Conservation (phyloP, 2,329 filamentous ascomycete genomes). For the Domatiomyces catenatus region DNA sequence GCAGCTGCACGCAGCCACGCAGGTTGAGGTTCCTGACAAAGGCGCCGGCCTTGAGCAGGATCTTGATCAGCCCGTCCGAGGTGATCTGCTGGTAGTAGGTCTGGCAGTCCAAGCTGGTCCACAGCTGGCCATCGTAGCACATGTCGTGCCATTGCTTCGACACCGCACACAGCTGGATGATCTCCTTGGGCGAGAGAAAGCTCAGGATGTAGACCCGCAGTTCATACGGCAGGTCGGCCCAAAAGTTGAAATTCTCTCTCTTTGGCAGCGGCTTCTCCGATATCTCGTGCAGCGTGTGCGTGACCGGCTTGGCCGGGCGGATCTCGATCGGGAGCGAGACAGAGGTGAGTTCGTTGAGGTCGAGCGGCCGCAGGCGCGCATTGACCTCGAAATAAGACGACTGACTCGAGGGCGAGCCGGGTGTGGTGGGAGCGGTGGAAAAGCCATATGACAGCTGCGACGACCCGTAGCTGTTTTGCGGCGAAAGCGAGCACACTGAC, state of each 20-base stretch:
- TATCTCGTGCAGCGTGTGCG: slow-evolving; percentile 12
- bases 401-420: slow-evolving; percentile 31
- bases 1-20: slow-evolving; percentile 75
- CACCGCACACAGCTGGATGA: slow-evolving; percentile 62
- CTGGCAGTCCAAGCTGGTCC: slow-evolving; percentile 69
- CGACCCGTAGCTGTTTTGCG: slow-evolving; percentile 30
- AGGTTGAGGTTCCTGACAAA: slow-evolving; percentile 87
- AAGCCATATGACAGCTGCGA: slow-evolving; percentile 42
- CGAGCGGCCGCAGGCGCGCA: slow-evolving; percentile 40
- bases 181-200: slow-evolving; percentile 62
- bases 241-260: slow-evolving; percentile 47
- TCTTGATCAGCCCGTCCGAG: slow-evolving; percentile 64
- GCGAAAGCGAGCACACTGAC: slow-evolving; percentile 39
- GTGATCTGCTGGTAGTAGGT: slow-evolving; percentile 81
- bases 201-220: slow-evolving; percentile 63
- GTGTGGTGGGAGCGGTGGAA: slow-evolving; percentile 40
- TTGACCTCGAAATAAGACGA: slow-evolving; percentile 37
- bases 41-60: slow-evolving; percentile 70
- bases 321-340: slow-evolving; percentile 51
- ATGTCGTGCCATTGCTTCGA: slow-evolving; percentile 64
- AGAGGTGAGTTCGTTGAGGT: slow-evolving; percentile 18
- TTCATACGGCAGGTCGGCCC: slow-evolving; percentile 68
- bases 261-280: slow-evolving; percentile 22
- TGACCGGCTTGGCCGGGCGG: slow-evolving; percentile 24
- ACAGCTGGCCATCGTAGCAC: slow-evolving; percentile 91